Conservation (phyloP, 2,329 filamentous ascomycete genomes). For the Trichoderma sp. region DNA sequence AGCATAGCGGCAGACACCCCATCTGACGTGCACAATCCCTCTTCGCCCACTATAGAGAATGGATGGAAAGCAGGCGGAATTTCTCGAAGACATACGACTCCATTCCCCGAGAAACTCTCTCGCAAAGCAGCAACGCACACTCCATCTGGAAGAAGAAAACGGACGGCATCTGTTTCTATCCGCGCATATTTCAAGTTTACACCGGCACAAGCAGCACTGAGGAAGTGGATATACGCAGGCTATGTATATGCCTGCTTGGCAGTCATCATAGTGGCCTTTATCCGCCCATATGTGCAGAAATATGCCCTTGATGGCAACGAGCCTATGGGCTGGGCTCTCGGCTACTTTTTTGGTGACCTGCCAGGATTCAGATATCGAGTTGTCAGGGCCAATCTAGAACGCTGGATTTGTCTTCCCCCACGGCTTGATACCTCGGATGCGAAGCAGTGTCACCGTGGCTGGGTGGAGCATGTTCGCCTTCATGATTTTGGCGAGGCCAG, state of each 20-base stretch:
- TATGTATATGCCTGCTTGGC: slow-evolving; percentile 72
- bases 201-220: slow-evolving; percentile 66
- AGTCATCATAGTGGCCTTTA: slow-evolving; percentile 63
- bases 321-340: slow-evolving; percentile 87
- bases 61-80: slow-evolving; percentile 23
- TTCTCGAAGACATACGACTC: slow-evolving; percentile 51
- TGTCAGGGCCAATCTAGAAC: slow-evolving; percentile 63
- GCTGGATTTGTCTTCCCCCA: slow-evolving; percentile 72
- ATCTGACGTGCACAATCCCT: slow-evolving; percentile 20
- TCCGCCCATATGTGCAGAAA: slow-evolving; percentile 66
- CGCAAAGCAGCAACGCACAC: slow-evolving; percentile 50
- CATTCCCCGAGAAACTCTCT: slow-evolving; percentile 38
- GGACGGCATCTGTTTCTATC: slow-evolving; percentile 60
- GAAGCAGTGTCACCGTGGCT: slow-evolving; percentile 50
- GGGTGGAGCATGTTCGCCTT: slow-evolving; percentile 64
- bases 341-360: slow-evolving; percentile 82
- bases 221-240: slow-evolving; percentile 80
- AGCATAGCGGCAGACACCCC: slow-evolving; percentile 21
- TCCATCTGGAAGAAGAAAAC: slow-evolving; percentile 63
- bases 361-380: slow-evolving; percentile 69
- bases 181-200: slow-evolving; percentile 79
- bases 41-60: slow-evolving; percentile 24
- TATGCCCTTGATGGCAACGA: slow-evolving; percentile 70
- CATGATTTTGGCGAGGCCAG: slow-evolving; percentile 70
- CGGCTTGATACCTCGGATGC: slow-evolving; percentile 31